Evolutionary conservation across 2,329 filamentous ascomycete genomes (phyloP), one percentile per base, ranked within the genome.

Genomic region (Dryadomyces quercivorus): DNA sequence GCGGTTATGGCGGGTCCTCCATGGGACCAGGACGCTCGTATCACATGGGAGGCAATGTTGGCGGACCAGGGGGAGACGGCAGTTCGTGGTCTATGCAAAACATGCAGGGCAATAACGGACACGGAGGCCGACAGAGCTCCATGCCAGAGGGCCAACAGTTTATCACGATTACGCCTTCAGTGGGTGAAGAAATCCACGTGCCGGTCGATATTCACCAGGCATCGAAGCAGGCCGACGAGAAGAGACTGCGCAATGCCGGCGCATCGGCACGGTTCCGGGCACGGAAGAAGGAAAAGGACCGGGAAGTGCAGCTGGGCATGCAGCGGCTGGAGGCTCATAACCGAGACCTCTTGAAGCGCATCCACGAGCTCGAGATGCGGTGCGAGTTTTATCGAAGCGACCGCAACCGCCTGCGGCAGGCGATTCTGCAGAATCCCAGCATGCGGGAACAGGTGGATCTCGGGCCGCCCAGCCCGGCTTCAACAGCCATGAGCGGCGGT

Each of bases 261-360:
- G 89, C 89, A 6, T 94, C 88, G 55, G 88, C 88, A 50, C 78
- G 89, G 56, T 93, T 94, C 60, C 80, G 89, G 54, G 81, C 84
- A 63, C 79, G 90, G 57, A 83, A 89, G 64, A 94, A 94, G 70
- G 87, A 90, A 63, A 84, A 86, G 66, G 87, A 92, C 65, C 80
- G 80, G 61, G 85, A 89, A 65, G 85, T 84, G 55, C 80, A 80
- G 16, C 75, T 77, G 54, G 84, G 79, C 51, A 82, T 92, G 59
- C 75, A 85, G 51, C 80, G 82, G 60, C 72, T 92, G 53, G 84
- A 88, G 63, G 75, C 78, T 52, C 78, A 85, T 59, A 75, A 85
- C 53, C 78, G 84, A 50, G 82, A 88, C n/a, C 69, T 88, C 56
- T 71, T 77, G 55, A 70, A 72, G 36, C 71, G 73, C 31, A 64